phyloP scores from a whole-genome alignment of 176 grass and related monocot species.

The Hordeum vulgare region MorexV3_pseudomolecules_assembly NC_058523.1:496039383-496039882 shows the following conservation, averaged over 20 bases:
- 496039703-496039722: slow-evolving; percentile 3
- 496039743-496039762: not conserved
- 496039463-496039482: too few species aligned
- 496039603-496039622: too few species aligned
- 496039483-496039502: too few species aligned
- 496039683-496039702: not conserved
- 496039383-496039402: too few species aligned
- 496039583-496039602: not conserved
- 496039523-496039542: too few species aligned
- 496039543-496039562: too few species aligned
- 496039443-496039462: too few species aligned
- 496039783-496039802: not conserved
- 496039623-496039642: not conserved
- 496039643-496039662: slow-evolving; percentile 32
- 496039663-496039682: not conserved
- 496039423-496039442: too few species aligned
- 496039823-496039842: not conserved
- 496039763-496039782: not conserved
- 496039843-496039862: not conserved
- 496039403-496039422: too few species aligned
- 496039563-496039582: too few species aligned
- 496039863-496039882: not conserved
- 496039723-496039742: not conserved
- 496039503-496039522: too few species aligned
- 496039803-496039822: not conserved